Conservation (phyloP, 2,329 filamentous ascomycete species). For the Coniochaeta sp. region DNA sequence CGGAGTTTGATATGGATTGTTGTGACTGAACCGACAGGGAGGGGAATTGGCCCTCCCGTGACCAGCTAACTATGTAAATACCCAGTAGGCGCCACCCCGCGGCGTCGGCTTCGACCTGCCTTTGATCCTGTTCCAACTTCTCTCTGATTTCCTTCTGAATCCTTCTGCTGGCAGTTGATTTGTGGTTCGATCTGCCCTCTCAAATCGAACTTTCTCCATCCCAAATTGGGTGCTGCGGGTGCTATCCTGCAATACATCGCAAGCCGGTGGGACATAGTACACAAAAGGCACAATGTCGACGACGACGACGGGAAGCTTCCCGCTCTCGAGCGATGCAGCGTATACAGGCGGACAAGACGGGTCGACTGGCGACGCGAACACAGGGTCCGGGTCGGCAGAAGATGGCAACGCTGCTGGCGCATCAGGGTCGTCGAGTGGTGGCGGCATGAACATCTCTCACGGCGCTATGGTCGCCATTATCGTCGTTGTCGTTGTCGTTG, state of each 20-base stretch:
- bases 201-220: not conserved
- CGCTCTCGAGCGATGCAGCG: slow-evolving; percentile 34
- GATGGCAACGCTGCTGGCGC: slow-evolving; percentile 56
- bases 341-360: slow-evolving; percentile 24
- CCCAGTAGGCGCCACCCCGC: slow-evolving; percentile 1
- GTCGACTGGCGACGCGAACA: not conserved
- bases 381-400: slow-evolving; percentile 19
- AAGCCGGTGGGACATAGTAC: not conserved
- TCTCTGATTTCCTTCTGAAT: not conserved
- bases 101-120: not conserved
- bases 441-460: slow-evolving; percentile 57
- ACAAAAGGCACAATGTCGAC: slow-evolving; percentile 24
- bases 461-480: slow-evolving; percentile 70
- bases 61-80: slow-evolving; percentile 1
- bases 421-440: slow-evolving; percentile 49
- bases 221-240: not conserved
- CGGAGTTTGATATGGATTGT: not conserved
- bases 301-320: slow-evolving; percentile 32
- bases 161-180: not conserved
- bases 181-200: not conserved
- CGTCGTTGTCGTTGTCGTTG: slow-evolving; percentile 59
- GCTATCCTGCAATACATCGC: not conserved
- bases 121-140: not conserved
- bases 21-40: too few species aligned
- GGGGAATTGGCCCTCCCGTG: not conserved